Conservation (phyloP, 768 basidiomycete genomes). For the Pleurotus ostreatus region DNA sequence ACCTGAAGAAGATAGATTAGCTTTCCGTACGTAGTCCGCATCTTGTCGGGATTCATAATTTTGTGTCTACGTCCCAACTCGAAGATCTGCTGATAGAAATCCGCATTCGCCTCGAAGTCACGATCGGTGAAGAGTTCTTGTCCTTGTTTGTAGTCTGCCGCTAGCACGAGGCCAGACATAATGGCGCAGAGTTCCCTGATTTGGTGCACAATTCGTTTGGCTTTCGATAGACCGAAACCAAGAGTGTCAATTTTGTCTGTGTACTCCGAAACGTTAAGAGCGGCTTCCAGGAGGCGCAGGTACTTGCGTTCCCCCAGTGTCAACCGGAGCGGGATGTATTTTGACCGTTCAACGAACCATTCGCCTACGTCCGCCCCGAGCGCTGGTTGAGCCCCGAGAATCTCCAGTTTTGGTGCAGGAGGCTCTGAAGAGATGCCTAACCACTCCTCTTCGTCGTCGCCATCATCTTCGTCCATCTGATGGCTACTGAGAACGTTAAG, state of each 20-base stretch:
- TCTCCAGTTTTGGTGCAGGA: constrained; percentile 21
- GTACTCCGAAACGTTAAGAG: constrained; percentile 81
- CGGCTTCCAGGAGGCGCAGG: constrained; percentile 81
- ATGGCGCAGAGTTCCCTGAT: constrained; percentile 87
- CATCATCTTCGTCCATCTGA: constrained; percentile 46
- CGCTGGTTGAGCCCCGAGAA: constrained; percentile 53
- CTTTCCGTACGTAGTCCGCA: constrained; percentile 87
- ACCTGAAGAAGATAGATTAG: constrained; percentile 82
- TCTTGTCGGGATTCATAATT: constrained; percentile 91
- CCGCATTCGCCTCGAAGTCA: constrained; percentile 75
- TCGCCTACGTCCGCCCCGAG: constrained; percentile 66
- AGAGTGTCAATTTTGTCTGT: constrained; percentile 88
- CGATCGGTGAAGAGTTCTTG: constrained; percentile 81
- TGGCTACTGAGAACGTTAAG: neutral
- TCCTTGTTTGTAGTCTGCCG: constrained; percentile 86
- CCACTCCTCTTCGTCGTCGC: constrained; percentile 40
- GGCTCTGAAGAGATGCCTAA: constrained; percentile 24
- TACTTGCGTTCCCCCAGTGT: constrained; percentile 75
- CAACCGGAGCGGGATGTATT: constrained; percentile 77
- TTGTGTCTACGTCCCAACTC: constrained; percentile 83
- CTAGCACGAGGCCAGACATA: constrained; percentile 76
- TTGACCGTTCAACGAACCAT: constrained; percentile 81
- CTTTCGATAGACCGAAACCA: constrained; percentile 72
- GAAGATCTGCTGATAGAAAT: constrained; percentile 78
- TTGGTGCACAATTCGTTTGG: constrained; percentile 85